Evolutionary conservation across 2,329 filamentous ascomycete species (phyloP).

Genomic region (Fusarium denticulatum): DNA sequence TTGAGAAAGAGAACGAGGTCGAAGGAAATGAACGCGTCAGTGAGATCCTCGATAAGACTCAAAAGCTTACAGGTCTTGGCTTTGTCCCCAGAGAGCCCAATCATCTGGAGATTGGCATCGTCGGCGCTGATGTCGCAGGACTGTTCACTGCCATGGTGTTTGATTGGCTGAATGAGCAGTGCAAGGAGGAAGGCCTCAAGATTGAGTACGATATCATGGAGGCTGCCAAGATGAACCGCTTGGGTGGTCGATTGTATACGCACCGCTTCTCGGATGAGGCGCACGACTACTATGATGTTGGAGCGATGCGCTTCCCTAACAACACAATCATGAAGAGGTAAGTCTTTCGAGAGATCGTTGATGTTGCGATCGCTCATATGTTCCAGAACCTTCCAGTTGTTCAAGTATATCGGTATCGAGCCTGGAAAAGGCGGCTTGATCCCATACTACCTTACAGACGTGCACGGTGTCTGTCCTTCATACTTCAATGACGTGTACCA

Average conservation of each 20-base stretch:
- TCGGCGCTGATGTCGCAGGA: slow-evolving; percentile 17
- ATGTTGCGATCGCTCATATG: fast-evolving
- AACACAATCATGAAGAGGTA: slow-evolving; percentile 41
- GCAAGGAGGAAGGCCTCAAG: slow-evolving; percentile 16
- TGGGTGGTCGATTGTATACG: slow-evolving; percentile 52
- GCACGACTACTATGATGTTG: slow-evolving; percentile 48
- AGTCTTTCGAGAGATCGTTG: not conserved
- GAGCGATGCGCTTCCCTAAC: slow-evolving; percentile 54
- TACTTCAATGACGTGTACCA: slow-evolving; percentile 25
- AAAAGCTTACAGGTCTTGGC: not conserved
- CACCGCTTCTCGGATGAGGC: slow-evolving; percentile 42
- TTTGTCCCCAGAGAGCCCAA: not conserved
- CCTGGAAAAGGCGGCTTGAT: slow-evolving; percentile 16
- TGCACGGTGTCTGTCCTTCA: not conserved
- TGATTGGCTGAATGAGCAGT: slow-evolving; percentile 19
- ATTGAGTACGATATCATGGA: slow-evolving; percentile 53
- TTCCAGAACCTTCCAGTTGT: slow-evolving; percentile 30
- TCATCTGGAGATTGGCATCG: not conserved
- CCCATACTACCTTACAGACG: slow-evolving; percentile 29
- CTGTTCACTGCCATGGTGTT: slow-evolving; percentile 14
- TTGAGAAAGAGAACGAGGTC: too few species aligned
- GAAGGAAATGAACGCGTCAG: not conserved
- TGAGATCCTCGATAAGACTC: not conserved
- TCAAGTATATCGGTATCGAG: slow-evolving; percentile 26
- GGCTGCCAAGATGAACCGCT: slow-evolving; percentile 38